Evolutionary conservation across 371 early-diverging fungal species (phyloP), one percentile per base, ranked within the genome.

Genomic region (Mucor racemosus): DNA sequence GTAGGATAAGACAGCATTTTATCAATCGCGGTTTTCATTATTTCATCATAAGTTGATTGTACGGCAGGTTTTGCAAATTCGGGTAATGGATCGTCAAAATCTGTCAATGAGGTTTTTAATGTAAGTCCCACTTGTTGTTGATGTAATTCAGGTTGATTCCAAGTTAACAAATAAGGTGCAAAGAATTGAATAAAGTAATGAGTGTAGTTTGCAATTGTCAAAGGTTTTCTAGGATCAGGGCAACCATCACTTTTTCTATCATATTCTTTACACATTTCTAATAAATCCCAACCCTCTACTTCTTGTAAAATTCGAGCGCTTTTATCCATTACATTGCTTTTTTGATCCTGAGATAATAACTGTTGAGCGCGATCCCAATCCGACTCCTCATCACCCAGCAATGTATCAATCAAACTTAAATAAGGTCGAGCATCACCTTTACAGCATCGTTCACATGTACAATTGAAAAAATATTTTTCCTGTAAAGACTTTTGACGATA

Each of bases 391-490:
- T 77, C 72, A 5, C 81, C 84, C 34, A 80, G 36, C 44, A 79
- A 44, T 7, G 53, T 59, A 57, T 80, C 84, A 40, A 84, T 73
- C 41, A 68, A 31, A 6, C 76, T 76, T 35, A 80, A 53, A 9
- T 67, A 63, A 5, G 59, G 53, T 57, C 74, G 68, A 11, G 17
- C 34, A 1, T 33, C 58, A 7, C 31, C 14, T 4, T 11, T 15
- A 0, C 35, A 67, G 65, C 96, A 96, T 34, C 92, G 84, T 4
- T 69, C 68, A 71, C 96, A 96, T 14, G 66, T 58, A 73, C 96
- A 96, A 15, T 76, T 62, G 64, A 96, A 96, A 64, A 82, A 89
- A 68, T 95, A 93, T 63, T 90, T 91, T 4, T 86, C 88, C 9
- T 63, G 54, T 11, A 96, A 74, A 1, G 74, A 66, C 21, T 70